phyloP scores from a whole-genome alignment of 2,329 filamentous ascomycete genomes.

The Didymella segeticola region DNA sequence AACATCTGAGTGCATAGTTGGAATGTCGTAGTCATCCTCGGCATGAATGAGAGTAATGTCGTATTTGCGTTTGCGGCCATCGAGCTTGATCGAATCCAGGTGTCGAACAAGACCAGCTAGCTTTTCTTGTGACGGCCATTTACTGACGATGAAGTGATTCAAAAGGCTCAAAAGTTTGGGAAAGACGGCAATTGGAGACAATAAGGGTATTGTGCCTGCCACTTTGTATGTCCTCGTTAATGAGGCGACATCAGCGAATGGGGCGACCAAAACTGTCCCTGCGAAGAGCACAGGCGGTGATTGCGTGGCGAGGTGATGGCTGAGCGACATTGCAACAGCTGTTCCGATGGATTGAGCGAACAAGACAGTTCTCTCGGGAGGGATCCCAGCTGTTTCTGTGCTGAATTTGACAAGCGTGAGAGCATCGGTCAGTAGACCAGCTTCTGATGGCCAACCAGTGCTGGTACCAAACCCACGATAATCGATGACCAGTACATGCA shows the following conservation, averaged over 20 bases:
- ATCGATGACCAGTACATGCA: constrained; percentile 66
- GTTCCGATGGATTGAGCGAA: constrained; percentile 68
- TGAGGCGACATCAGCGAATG: constrained; percentile 62
- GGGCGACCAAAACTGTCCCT: constrained; percentile 63
- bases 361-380: constrained; percentile 63
- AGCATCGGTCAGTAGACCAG: constrained; percentile 62
- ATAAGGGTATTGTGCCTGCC: constrained; percentile 61
- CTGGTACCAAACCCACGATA: constrained; percentile 67
- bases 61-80: constrained; percentile 50
- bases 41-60: constrained; percentile 59
- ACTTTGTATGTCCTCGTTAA: constrained; percentile 65
- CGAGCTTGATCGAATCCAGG: constrained; percentile 29
- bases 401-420: constrained; percentile 62
- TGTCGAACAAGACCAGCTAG: constrained; percentile 54
- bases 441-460: constrained; percentile 62
- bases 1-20: constrained; percentile 57
- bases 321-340: constrained; percentile 56
- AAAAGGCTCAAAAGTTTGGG: constrained; percentile 53
- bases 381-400: constrained; percentile 58
- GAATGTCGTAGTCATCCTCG: constrained; percentile 61
- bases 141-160: constrained; percentile 56
- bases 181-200: constrained; percentile 59
- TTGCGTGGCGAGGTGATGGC: constrained; percentile 52
- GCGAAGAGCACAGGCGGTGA: constrained; percentile 57
- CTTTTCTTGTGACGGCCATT: constrained; percentile 60